phyloP scores from a whole-genome alignment of 352 stramenopile genomes.

The Peronospora belbahrii region DNA sequence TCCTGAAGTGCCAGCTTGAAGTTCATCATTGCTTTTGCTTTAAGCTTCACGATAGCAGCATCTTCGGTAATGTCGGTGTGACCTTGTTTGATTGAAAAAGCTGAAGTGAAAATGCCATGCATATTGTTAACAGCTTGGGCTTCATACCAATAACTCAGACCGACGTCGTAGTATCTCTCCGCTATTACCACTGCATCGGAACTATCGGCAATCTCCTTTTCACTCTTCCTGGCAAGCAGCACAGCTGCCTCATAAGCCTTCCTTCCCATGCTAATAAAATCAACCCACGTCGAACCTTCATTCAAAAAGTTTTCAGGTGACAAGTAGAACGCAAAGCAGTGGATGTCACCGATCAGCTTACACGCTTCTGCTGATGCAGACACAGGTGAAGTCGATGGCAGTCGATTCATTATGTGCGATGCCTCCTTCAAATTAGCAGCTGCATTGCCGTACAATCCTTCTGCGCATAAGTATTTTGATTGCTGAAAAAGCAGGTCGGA shows the following conservation, averaged over 20 bases:
- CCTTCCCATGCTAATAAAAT: constrained; percentile 48
- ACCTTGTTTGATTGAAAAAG: constrained; percentile 24
- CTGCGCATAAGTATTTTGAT: constrained; percentile 62
- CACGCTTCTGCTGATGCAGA: constrained; percentile 31
- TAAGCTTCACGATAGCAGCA: constrained; percentile 17
- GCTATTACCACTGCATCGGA: constrained; percentile 17
- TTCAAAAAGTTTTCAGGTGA: constrained; percentile 52
- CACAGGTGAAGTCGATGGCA: constrained; percentile 22
- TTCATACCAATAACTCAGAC: constrained; percentile 75
- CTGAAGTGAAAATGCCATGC: constrained; percentile 25
- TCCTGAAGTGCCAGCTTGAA: constrained; percentile 43
- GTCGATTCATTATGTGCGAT: constrained; percentile 36
- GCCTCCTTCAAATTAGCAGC: constrained; percentile 55
- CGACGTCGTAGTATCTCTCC: constrained; percentile 61
- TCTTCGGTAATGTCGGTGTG: neutral
- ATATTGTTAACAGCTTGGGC: constrained; percentile 39
- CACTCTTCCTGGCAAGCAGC: constrained; percentile 11
- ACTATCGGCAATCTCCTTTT: constrained; percentile 3
- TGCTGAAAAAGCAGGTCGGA: constrained; percentile 68
- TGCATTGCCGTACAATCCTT: constrained; percentile 67
- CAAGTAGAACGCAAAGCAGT: constrained; percentile 80
- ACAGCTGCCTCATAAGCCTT: constrained; percentile 46
- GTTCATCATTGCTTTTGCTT: constrained; percentile 27
- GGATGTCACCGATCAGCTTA: constrained; percentile 76
- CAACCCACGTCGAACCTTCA: constrained; percentile 37